phyloP scores from a whole-genome alignment of 2,329 filamentous ascomycete genomes.

The Sporothrix inflata region DNA sequence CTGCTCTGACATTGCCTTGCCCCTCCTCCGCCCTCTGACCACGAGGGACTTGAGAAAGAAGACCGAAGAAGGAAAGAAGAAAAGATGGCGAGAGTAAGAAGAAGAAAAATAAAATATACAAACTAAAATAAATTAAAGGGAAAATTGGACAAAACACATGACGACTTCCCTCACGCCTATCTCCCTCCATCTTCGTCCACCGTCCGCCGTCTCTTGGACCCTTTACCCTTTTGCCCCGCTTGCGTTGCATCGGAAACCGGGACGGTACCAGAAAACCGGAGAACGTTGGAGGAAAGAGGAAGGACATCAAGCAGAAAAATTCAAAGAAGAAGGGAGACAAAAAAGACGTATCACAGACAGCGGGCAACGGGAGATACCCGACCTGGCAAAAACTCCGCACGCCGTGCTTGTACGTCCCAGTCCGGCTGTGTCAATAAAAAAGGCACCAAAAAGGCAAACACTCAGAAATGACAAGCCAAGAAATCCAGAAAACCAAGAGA shows the following conservation, averaged over 20 bases:
- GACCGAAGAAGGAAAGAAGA: too few species aligned
- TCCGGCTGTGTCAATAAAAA: not conserved
- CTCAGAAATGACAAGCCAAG: not conserved
- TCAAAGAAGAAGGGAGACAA: not conserved
- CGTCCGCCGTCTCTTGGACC: not conserved
- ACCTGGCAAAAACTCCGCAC: not conserved
- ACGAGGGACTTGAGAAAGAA: not conserved
- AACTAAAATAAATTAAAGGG: not conserved
- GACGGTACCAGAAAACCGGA: conserved; percentile 8
- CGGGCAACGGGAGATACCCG: not conserved
- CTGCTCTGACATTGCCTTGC: conserved; percentile 2
- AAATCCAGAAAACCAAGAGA: not conserved
- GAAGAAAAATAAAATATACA: not conserved
- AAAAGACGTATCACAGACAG: not conserved
- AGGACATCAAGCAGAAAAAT: not conserved
- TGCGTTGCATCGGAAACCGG: not conserved
- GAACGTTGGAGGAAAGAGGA: not conserved
- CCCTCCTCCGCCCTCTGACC: not conserved
- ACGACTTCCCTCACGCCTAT: not conserved
- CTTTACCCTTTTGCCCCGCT: not conserved
- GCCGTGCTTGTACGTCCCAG: not conserved
- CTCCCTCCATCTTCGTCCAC: not conserved
- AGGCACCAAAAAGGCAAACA: not conserved
- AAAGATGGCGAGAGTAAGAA: not conserved
- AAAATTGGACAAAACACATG: not conserved